These are phyloP conservation scores for Alternaria panax DNA, from an alignment of 2,329 filamentous ascomycete species.

Conservation along the genomic window DNA sequence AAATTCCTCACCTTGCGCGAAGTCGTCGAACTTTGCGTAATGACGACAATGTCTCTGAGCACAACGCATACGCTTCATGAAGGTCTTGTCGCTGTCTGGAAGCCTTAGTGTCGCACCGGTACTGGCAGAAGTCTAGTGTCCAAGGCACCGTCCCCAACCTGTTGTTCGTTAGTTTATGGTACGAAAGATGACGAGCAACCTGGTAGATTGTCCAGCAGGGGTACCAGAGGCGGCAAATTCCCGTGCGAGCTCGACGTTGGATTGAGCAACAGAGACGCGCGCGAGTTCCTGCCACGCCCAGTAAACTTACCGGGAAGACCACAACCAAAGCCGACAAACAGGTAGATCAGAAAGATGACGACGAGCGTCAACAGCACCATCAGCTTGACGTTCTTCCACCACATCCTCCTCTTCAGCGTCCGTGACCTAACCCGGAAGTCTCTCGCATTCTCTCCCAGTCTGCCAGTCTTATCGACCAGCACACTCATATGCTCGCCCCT, in stretches of 20 bases:
- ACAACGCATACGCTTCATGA: not conserved
- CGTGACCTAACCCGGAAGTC: slow-evolving; percentile 90
- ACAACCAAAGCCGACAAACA: slow-evolving; percentile 76
- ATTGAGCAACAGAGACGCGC: not conserved
- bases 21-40: not conserved
- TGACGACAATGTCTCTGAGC: not conserved
- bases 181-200: not conserved
- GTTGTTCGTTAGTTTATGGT: slow-evolving; percentile 23
- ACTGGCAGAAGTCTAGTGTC: slow-evolving; percentile 24
- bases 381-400: slow-evolving; percentile 99
- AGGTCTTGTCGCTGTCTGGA: not conserved
- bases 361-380: slow-evolving; percentile 82
- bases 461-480: slow-evolving; percentile 94
- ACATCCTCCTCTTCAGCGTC: slow-evolving; percentile 91
- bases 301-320: slow-evolving; percentile 64
- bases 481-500: slow-evolving; percentile 89
- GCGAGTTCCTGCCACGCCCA: not conserved
- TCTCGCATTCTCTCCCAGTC: slow-evolving; percentile 83
- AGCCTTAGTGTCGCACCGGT: not conserved
- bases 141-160: slow-evolving; percentile 51
- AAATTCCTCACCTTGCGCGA: not conserved
- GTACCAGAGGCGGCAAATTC: not conserved
- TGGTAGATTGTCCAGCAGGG: not conserved
- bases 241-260: not conserved
- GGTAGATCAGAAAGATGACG: slow-evolving; percentile 73